A percentile compares a stretch with the other conserved stretches of the same genome.
These are phyloP conservation scores for Xenoacremonium recifei DNA, from an alignment of 2,329 filamentous ascomycete species.

Conservation along the genomic window DNA sequence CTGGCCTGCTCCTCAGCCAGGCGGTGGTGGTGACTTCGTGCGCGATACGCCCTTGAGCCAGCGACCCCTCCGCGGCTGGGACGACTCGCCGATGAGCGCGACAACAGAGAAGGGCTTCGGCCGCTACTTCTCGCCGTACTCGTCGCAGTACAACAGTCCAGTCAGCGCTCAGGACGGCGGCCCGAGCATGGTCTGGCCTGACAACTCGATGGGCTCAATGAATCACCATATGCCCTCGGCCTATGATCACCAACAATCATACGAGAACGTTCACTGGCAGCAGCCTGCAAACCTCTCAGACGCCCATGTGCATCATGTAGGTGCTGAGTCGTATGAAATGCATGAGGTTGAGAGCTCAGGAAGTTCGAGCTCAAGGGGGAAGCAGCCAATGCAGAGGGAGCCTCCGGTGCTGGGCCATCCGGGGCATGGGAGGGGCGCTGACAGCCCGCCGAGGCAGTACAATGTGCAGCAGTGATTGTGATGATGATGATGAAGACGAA, in stretches of 20 bases:
- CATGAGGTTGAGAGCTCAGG: slow-evolving; percentile 41
- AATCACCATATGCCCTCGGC: no score
- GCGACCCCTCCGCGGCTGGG: slow-evolving; percentile 50
- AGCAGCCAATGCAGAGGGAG: slow-evolving; percentile 20
- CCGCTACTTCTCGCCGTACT: slow-evolving; percentile 59
- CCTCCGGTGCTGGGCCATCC: slow-evolving; percentile 47
- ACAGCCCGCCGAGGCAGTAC: slow-evolving; percentile 22
- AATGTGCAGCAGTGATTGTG: no score
- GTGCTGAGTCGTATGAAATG: slow-evolving; percentile 48
- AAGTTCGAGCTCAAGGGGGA: slow-evolving; percentile 2
- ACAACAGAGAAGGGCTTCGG: slow-evolving; percentile 38
- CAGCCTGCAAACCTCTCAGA: not conserved
- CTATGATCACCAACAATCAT: no score
- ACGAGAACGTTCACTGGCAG: no score
- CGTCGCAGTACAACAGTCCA: slow-evolving; percentile 59
- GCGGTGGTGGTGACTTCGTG: slow-evolving; percentile 16
- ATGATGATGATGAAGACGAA: no score
- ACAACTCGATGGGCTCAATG: slow-evolving; percentile 7
- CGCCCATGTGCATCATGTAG: slow-evolving; percentile 1
- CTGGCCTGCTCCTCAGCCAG: slow-evolving; percentile 37
- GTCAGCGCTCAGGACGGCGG: slow-evolving; percentile 45
- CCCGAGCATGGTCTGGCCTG: slow-evolving; percentile 36
- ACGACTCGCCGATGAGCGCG: slow-evolving; percentile 50
- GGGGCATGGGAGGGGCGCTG: slow-evolving; percentile 40
- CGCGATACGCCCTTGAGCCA: slow-evolving; percentile 51